Conservation (phyloP, 106 monocot species). For the Phalaenopsis equestris region DNA sequence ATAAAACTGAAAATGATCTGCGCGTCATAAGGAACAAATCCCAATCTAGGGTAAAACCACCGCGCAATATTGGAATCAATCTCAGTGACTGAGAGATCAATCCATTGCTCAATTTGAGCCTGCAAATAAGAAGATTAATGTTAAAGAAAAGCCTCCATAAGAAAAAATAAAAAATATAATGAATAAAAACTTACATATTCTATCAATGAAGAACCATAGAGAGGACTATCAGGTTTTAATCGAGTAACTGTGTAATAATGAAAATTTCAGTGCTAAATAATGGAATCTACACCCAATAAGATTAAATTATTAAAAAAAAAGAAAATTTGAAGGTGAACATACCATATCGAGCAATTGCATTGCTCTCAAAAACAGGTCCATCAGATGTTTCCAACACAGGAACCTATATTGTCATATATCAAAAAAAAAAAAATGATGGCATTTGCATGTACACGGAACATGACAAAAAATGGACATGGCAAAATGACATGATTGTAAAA, state of each 20-base stretch:
- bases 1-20: constrained; percentile 18
- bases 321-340: background rate
- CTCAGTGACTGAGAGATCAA: constrained; percentile 68
- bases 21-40: constrained; percentile 40
- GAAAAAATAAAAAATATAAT: background rate
- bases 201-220: constrained; percentile 67
- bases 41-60: constrained; percentile 68
- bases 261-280: background rate
- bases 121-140: constrained; percentile 4
- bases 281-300: background rate
- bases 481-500: no score
- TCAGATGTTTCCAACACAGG: constrained; percentile 95
- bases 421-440: no score
- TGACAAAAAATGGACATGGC: background rate
- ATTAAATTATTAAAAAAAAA: no score
- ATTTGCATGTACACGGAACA: background rate
- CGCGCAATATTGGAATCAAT: constrained; percentile 46
- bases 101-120: constrained; percentile 86
- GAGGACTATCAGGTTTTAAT: constrained; percentile 61
- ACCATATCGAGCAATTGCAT: constrained; percentile 88
- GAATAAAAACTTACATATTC: constrained; percentile 56
- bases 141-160: background rate
- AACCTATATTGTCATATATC: constrained; percentile 30
- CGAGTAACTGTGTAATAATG: constrained; percentile 48
- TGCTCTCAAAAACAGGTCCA: constrained; percentile 82